phyloP scores from a whole-genome alignment of 2,329 filamentous ascomycete species.

The Aureobasidium subglaciale region DNA sequence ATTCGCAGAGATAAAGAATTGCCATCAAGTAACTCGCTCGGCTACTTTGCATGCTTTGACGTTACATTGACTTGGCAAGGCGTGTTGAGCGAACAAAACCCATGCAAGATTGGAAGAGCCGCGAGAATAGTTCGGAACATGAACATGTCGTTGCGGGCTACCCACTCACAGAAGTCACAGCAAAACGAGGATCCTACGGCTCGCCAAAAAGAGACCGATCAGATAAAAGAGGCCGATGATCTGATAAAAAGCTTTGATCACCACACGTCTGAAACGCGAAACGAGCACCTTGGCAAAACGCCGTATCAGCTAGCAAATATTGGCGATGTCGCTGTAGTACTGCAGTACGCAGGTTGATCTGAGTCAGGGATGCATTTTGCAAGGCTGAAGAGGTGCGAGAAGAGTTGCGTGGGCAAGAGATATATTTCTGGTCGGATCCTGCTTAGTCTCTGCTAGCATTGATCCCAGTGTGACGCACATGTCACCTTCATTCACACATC shows the following conservation, averaged over 20 bases:
- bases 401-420: not conserved
- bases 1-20: not conserved
- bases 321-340: slow-evolving; percentile 1
- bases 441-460: not conserved
- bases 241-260: slow-evolving; percentile 7
- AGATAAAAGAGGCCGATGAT: not conserved
- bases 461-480: not conserved
- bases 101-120: no score
- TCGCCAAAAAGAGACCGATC: not conserved
- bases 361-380: no score
- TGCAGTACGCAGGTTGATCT: not conserved
- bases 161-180: not conserved
- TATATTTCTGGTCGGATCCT: not conserved
- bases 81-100: not conserved
- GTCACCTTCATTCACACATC: not conserved
- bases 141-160: not conserved
- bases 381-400: no score
- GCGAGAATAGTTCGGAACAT: not conserved
- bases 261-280: not conserved
- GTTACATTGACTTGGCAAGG: not conserved
- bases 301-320: not conserved
- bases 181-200: not conserved
- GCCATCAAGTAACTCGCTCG: not conserved
- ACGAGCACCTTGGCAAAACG: not conserved
- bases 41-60: not conserved